Evolutionary conservation across 2,329 filamentous ascomycete genomes (phyloP), one percentile per base, ranked within the genome.

Genomic region (Alternaria arbusti): DNA sequence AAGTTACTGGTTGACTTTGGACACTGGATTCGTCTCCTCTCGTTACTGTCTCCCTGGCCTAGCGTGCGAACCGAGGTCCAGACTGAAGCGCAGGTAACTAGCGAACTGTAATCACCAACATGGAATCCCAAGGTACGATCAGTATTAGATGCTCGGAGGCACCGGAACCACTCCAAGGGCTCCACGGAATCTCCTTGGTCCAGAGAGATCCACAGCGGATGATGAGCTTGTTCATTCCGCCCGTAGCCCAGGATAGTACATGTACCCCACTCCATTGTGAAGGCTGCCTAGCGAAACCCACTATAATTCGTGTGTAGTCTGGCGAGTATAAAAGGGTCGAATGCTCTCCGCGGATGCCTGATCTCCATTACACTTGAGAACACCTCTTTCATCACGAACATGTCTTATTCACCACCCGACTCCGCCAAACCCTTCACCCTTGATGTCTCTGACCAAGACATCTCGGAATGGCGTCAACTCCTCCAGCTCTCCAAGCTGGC

Each of bases 391-490:
- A 44, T n/a, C 17, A 51, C 22, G 60, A 67, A n/a, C 54, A 78
- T 78, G 75, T 64, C 74, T 10, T 78, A 78, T 71, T 73, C 75
- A 59, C 73, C 69, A 10, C 76, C 76, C 36, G 66, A 47, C 55
- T 72, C 71, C 17, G 75, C 74, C 4, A 71, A 73, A 36, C 75
- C 75, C 1, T 80, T 78, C 63, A 78, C 72, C 1, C 75, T 80
- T 57, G 59, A 68, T 51, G 61, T 80, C 43, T 65, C 78, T 7
- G 77, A 80, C 36, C 54, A 78, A 44, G 73, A 74, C 47, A 54
- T 78, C 12, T 74, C 74, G 6, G 77, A 79, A 52, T 78, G 75
- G 70, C 74, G 74, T 51, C 77, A 79, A 54, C 78, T 80, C 36
- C 71, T 80, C 55, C 65, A 73, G 45, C 70, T 80, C 32, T 78